phyloP scores from a whole-genome alignment of 2,329 filamentous ascomycete genomes.

The Verticillium alfalfae region DNA sequence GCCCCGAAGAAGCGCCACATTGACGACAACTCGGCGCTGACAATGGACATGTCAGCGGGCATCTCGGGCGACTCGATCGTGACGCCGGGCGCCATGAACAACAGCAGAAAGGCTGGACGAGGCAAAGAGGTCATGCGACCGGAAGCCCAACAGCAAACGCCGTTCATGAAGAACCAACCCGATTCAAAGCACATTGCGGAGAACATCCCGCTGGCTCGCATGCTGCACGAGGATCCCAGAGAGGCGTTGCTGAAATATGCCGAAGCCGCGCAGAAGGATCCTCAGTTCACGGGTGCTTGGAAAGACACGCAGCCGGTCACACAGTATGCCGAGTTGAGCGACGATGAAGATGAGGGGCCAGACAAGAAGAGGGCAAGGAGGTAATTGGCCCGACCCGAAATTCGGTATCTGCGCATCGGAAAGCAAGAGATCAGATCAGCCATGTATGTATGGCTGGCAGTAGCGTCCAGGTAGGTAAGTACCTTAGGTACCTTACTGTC shows the following conservation, averaged over 20 bases:
- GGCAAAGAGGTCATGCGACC: constrained; percentile 76
- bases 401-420: not conserved
- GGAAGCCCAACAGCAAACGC: constrained; percentile 78
- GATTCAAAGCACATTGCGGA: constrained; percentile 85
- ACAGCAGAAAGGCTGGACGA: constrained; percentile 74
- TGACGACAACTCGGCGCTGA: constrained; percentile 84
- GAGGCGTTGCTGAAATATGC: constrained; percentile 94
- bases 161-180: constrained; percentile 84
- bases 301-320: constrained; percentile 86
- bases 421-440: not conserved
- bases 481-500: no score
- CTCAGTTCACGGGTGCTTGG: constrained; percentile 92
- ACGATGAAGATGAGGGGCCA: constrained; percentile 43
- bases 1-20: constrained; percentile 93
- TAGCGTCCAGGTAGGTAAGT: not conserved
- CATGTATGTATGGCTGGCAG: not conserved
- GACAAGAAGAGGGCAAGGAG: constrained; percentile 36
- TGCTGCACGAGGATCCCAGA: constrained; percentile 93
- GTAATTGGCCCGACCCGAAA: not conserved
- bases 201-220: constrained; percentile 81
- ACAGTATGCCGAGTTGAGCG: constrained; percentile 84
- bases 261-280: constrained; percentile 86
- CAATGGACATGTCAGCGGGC: constrained; percentile 75
- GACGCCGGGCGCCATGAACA: constrained; percentile 54
- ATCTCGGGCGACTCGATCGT: constrained; percentile 80